Percentiles rank a stretch among this genome's conserved stretches.
phyloP scores from a whole-genome alignment of 2,329 filamentous ascomycete genomes.

The Coniosporium tulheliwenetii region DNA sequence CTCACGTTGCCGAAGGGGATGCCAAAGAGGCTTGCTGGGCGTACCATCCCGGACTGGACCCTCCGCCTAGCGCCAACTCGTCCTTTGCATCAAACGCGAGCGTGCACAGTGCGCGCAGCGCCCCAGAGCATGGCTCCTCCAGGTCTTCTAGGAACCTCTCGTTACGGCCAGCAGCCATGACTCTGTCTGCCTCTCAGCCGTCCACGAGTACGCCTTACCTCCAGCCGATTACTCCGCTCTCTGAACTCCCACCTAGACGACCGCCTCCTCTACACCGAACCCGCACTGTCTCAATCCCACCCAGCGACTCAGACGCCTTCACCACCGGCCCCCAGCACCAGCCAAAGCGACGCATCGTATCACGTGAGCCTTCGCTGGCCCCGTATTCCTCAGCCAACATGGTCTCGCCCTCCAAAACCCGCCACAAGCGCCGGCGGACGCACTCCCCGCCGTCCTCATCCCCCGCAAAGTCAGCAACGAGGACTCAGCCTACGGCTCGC shows the following conservation, averaged over 20 bases:
- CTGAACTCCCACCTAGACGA: slow-evolving; percentile 12
- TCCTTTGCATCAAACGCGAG: slow-evolving; percentile 28
- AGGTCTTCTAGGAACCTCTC: too few relatives aligned
- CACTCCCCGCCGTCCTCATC: slow-evolving; percentile 10
- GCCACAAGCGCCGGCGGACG: slow-evolving; percentile 34
- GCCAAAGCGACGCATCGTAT: slow-evolving; percentile 15
- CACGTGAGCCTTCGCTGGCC: slow-evolving; percentile 9
- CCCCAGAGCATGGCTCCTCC: too few relatives aligned
- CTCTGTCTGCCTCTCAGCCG: too few relatives aligned
- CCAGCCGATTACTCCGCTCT: slow-evolving; percentile 19
- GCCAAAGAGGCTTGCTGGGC: slow-evolving; percentile 52
- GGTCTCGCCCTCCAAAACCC: slow-evolving; percentile 13
- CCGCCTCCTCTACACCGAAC: slow-evolving; percentile 3
- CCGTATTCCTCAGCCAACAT: slow-evolving; percentile 4
- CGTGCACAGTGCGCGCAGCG: neutral
- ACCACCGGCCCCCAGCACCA: slow-evolving; percentile 1
- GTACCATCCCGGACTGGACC: slow-evolving; percentile 50
- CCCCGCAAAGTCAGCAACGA: too few relatives aligned
- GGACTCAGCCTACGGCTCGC: neutral
- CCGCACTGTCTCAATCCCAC: slow-evolving; percentile 10
- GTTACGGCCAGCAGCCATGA: too few relatives aligned
- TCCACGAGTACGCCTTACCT: neutral
- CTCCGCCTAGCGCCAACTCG: slow-evolving; percentile 29
- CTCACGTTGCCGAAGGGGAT: slow-evolving; percentile 43
- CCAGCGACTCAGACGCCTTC: slow-evolving; percentile 5